phyloP scores from a whole-genome alignment of 2,329 filamentous ascomycete genomes.

The Trichothecium roseum region DNA sequence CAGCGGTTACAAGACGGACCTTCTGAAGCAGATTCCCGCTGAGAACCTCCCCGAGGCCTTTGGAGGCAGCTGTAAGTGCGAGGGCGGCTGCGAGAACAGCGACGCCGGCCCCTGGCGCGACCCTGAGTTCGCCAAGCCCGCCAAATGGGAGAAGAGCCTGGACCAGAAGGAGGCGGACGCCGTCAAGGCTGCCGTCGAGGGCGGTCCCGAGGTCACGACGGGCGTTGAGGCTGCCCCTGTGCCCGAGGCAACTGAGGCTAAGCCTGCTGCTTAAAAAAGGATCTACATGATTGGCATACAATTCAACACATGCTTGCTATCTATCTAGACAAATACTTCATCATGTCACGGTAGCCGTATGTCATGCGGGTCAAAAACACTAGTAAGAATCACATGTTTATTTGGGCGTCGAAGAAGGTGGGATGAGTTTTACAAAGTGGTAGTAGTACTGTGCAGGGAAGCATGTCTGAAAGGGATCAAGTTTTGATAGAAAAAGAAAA shows the following conservation, averaged over 20 bases:
- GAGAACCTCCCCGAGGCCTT: constrained; percentile 86
- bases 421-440: too few relatives aligned
- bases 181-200: constrained; percentile 24
- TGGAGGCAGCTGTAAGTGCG: constrained; percentile 74
- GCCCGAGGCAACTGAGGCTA: constrained; percentile 20
- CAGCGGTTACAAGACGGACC: constrained; percentile 68
- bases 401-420: too few relatives aligned
- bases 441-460: too few relatives aligned
- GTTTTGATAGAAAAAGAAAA: too few relatives aligned
- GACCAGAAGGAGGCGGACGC: constrained; percentile 21
- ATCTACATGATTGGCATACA: too few relatives aligned
- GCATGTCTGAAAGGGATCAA: too few relatives aligned
- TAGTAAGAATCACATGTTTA: too few relatives aligned
- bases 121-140: constrained; percentile 51
- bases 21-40: constrained; percentile 72
- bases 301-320: too few relatives aligned
- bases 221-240: constrained; percentile 19
- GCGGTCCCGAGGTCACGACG: constrained; percentile 18
- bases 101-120: constrained; percentile 88
- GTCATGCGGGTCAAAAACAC: too few relatives aligned
- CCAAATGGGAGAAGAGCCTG: constrained; percentile 50
- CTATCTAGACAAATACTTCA: too few relatives aligned
- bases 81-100: constrained; percentile 73
- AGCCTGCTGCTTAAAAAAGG: constrained; percentile 16
- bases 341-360: too few relatives aligned